phyloP scores from a whole-genome alignment of 2,329 filamentous ascomycete species.

The Tolypocladium inflatum region DNA sequence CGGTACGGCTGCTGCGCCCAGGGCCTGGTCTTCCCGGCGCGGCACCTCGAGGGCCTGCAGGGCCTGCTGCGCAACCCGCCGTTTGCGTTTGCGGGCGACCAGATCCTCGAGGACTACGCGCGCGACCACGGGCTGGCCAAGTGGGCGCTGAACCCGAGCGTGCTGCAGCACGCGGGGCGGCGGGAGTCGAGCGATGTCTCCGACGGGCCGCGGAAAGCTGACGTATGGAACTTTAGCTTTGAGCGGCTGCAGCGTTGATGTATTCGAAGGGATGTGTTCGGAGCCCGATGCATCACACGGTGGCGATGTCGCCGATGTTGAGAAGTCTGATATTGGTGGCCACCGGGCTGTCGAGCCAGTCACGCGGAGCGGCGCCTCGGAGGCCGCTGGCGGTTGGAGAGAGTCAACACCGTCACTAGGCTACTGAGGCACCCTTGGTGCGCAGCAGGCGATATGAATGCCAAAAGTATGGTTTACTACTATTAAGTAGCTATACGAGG shows the following conservation, averaged over 20 bases:
- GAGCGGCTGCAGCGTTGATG: conserved; percentile 9
- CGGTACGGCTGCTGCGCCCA: conserved; percentile 30
- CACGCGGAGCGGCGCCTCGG: too few relatives aligned
- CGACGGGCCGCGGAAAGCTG: conserved; percentile 13
- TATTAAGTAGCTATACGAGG: too few relatives aligned
- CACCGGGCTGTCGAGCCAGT: too few relatives aligned
- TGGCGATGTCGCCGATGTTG: too few relatives aligned
- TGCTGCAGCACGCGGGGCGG: conserved; percentile 26
- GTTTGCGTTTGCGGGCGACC: conserved; percentile 23
- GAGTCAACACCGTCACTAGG: too few relatives aligned
- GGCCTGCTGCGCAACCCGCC: conserved; percentile 18
- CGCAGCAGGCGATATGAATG: too few relatives aligned
- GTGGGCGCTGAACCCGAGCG: conserved; percentile 26
- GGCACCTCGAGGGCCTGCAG: conserved; percentile 17
- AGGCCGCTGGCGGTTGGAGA: too few relatives aligned
- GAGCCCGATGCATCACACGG: too few relatives aligned
- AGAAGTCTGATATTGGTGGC: too few relatives aligned
- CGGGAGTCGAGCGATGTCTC: conserved; percentile 14
- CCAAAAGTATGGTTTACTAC: too few relatives aligned
- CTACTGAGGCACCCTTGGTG: too few relatives aligned
- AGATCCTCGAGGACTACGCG: conserved; percentile 24
- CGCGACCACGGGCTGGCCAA: conserved; percentile 17
- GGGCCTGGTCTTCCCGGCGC: conserved; percentile 23
- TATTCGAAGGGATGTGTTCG: too few relatives aligned
- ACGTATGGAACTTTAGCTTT: conserved; percentile 28